Evolutionary conservation across 208 protist species (phyloP).

Genomic region (Novymonas esmeraldas): DNA sequence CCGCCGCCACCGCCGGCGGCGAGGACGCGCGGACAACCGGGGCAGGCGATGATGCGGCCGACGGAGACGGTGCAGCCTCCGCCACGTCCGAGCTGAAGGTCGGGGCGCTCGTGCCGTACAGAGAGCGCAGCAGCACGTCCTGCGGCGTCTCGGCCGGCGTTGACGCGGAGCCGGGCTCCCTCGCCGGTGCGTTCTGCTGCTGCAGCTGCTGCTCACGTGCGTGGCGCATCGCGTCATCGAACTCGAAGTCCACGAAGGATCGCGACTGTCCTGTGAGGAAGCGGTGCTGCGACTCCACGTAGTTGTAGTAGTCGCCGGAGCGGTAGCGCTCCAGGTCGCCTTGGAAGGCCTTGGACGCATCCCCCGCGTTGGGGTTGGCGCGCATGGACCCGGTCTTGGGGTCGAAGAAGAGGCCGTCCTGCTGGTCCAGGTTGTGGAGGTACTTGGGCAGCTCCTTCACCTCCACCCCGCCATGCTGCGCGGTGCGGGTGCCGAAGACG

Average conservation of each 20-base stretch:
- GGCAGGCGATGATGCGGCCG: constrained; percentile 4
- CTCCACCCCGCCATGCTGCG: constrained; percentile 73
- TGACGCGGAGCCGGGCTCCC: background rate
- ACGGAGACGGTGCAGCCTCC: background rate
- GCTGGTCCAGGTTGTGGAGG: constrained; percentile 77
- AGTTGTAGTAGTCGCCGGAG: constrained; percentile 75
- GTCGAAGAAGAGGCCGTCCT: constrained; percentile 75
- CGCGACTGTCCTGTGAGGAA: constrained; percentile 78
- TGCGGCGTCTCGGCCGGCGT: constrained; percentile 30
- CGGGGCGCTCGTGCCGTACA: constrained; percentile 46
- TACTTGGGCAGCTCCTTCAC: constrained; percentile 88
- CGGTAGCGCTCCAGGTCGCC: constrained; percentile 82
- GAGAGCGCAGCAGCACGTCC: constrained; percentile 49
- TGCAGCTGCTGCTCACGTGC: constrained; percentile 13
- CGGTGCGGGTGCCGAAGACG: constrained; percentile 55
- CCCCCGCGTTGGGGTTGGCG: constrained; percentile 80
- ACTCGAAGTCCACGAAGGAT: constrained; percentile 86
- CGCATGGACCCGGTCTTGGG: constrained; percentile 89
- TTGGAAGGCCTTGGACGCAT: constrained; percentile 66
- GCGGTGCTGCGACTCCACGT: constrained; percentile 80
- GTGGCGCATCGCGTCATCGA: constrained; percentile 56
- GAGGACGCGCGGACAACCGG: background rate
- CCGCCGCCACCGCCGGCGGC: background rate
- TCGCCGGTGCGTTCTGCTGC: constrained; percentile 1
- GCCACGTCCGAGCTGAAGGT: background rate